These are phyloP conservation scores for Ogataea polymorpha DNA, from an alignment of 805 yeast genomes.

Conservation along the genomic window DNA sequence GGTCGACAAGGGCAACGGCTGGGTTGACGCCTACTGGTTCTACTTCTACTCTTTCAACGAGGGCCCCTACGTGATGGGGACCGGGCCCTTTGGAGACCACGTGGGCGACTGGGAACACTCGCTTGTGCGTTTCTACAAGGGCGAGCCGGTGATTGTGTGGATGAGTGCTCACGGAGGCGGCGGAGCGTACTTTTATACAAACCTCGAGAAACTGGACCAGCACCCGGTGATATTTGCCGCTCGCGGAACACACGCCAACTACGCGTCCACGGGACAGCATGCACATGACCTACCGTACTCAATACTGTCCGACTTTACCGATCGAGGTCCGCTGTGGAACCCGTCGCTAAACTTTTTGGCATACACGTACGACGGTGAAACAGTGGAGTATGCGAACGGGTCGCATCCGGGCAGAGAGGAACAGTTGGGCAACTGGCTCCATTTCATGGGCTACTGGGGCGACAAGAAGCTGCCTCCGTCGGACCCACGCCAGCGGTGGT, in stretches of 20 bases:
- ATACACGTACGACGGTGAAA: slow-evolving; percentile 69
- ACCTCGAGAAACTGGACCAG: slow-evolving; percentile 59
- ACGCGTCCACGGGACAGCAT: slow-evolving; percentile 93
- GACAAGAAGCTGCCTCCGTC: slow-evolving; percentile 60
- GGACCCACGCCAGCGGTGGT: slow-evolving; percentile 83
- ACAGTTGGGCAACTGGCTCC: slow-evolving; percentile 71
- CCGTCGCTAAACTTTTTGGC: slow-evolving; percentile 80
- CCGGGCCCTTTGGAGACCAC: slow-evolving; percentile 96
- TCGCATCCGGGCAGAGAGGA: slow-evolving; percentile 51
- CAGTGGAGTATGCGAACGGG: slow-evolving; percentile 44
- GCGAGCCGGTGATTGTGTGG: slow-evolving; percentile 83
- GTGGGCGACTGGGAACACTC: slow-evolving; percentile 99
- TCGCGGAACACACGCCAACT: slow-evolving; percentile 96
- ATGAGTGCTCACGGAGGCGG: slow-evolving; percentile 99
- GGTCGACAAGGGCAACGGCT: slow-evolving; percentile 89
- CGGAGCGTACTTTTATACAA: slow-evolving; percentile 76
- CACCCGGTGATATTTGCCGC: slow-evolving; percentile 86
- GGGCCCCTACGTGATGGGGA: slow-evolving; percentile 97
- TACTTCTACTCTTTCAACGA: slow-evolving; percentile 90
- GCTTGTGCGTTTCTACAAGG: slow-evolving; percentile 76
- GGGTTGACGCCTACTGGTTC: slow-evolving; percentile 96
- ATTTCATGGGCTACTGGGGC: slow-evolving; percentile 87
- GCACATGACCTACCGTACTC: slow-evolving; percentile 93
- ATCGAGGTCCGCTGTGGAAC: slow-evolving; percentile 94
- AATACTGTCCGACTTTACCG: slow-evolving; percentile 89